phyloP scores from a whole-genome alignment of 139 green algal genomes.

The Chlamydomonas incerta region DNA sequence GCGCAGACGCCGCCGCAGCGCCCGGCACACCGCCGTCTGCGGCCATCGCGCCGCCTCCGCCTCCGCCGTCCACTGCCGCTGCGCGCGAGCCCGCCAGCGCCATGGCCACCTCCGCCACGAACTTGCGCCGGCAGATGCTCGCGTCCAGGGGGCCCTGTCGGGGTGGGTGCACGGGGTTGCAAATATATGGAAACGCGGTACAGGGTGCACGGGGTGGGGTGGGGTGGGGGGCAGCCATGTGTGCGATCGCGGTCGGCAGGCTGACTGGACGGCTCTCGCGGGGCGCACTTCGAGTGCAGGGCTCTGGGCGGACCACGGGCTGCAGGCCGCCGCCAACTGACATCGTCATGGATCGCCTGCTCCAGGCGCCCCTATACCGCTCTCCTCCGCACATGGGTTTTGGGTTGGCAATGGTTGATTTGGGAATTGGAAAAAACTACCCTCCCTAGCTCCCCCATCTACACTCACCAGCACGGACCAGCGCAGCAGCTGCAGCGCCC shows the following conservation, averaged over 20 bases:
- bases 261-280: too few species aligned
- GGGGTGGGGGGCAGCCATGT: too few species aligned
- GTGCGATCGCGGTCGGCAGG: background rate
- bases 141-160: conserved; percentile 43
- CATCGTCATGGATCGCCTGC: too few species aligned
- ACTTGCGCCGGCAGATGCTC: conserved; percentile 45
- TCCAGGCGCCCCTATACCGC: too few species aligned
- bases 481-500: conserved; percentile 74
- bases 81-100: conserved; percentile 26
- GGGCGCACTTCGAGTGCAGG: too few species aligned
- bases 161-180: background rate
- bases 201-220: background rate
- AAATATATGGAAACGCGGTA: background rate
- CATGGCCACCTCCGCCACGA: conserved; percentile 38
- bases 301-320: too few species aligned
- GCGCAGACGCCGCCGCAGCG: too few species aligned
- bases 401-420: too few species aligned
- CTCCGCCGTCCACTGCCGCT: background rate
- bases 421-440: too few species aligned
- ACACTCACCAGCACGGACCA: conserved; percentile 56
- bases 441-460: too few species aligned
- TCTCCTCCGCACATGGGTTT: too few species aligned
- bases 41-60: background rate
- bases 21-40: background rate
- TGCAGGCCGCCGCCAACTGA: too few species aligned